These are phyloP conservation scores for Skeletonema marinoi DNA, from an alignment of 108 stramenopile species.

Conservation along the genomic window DNA sequence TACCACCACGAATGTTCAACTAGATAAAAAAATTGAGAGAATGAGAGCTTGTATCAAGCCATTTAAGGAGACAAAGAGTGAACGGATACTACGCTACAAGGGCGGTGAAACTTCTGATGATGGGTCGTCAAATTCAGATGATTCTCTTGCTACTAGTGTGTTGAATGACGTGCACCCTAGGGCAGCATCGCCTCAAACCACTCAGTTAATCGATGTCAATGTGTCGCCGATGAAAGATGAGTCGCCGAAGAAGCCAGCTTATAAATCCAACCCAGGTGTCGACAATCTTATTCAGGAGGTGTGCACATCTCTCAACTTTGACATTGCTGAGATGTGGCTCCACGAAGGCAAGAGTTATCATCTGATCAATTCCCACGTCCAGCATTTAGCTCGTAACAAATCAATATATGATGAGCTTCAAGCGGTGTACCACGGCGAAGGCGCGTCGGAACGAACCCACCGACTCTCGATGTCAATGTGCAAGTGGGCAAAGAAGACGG, in stretches of 20 bases:
- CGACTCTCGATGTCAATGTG: neutral
- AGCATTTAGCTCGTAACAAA: neutral
- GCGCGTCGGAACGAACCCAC: neutral
- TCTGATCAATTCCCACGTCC: neutral
- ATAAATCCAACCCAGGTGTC: neutral
- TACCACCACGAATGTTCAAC: neutral
- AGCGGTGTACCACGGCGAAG: neutral
- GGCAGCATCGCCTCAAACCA: neutral
- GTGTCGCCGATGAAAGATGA: neutral
- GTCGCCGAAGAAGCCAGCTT: neutral
- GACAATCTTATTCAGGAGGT: neutral
- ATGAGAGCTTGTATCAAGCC: neutral
- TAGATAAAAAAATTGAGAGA: neutral
- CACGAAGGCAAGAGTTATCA: neutral
- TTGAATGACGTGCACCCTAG: neutral
- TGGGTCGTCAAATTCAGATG: neutral
- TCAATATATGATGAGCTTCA: neutral
- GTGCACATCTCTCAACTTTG: neutral
- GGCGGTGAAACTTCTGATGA: neutral
- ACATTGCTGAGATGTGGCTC: slow-evolving; percentile 1
- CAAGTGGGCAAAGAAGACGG: neutral
- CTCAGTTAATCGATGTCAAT: neutral
- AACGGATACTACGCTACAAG: neutral
- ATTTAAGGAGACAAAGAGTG: neutral
- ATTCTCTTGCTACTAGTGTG: neutral